Evolutionary conservation across 1,284 basidiomycete genomes (phyloP), one percentile per base, ranked within the genome.

Genomic region (Mycena sp.): DNA sequence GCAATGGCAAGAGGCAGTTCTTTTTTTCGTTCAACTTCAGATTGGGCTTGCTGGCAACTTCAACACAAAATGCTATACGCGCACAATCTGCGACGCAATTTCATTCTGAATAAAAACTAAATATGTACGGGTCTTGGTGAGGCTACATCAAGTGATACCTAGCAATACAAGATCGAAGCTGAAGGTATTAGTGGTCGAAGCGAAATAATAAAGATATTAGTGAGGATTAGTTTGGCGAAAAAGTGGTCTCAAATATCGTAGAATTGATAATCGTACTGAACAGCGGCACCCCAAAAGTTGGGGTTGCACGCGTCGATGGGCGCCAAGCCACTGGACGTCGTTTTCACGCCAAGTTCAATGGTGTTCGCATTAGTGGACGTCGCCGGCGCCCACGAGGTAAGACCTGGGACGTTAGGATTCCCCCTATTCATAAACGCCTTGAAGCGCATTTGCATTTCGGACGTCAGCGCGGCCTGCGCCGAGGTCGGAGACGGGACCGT

Each of bases 251-350:
- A 88, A 65, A 85, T 80, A 69, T 77, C 72, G 73, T 81, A 90
- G 60, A 86, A 76, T 73, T 92, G 90, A 75, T 91, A 92, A 76
- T 91, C 90, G 70, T 87, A 92, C 51, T 78, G 77, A n/a, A 88
- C 83, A 21, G 72, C 74, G 17, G 74, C 69, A 29, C 90, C 90
- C 89, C 90, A 92, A 76, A 91, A 90, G 57, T 71, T 78, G 23
- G 86, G 83, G 52, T 79, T 79, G 70, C 90, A 92, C 16, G 87
- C 87, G 52, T 84, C 87, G 45, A 84, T 76, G 10, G 64, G 55
- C n/a, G 14, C 48, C 2, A 37, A 10, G 6, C 64, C 59, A 37
- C 80, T 63, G 10, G 81, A 81, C 43, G 78, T 71, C 46, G 83
- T 85, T 11, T 80, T 69, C 29, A 83, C 83, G 28, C 90, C 90